A percentile compares a stretch with the other conserved stretches of the same genome.
These are phyloP conservation scores for Fonsecaea pedrosoi DNA, from an alignment of 2,329 filamentous ascomycete genomes.

Conservation along the genomic window DNA sequence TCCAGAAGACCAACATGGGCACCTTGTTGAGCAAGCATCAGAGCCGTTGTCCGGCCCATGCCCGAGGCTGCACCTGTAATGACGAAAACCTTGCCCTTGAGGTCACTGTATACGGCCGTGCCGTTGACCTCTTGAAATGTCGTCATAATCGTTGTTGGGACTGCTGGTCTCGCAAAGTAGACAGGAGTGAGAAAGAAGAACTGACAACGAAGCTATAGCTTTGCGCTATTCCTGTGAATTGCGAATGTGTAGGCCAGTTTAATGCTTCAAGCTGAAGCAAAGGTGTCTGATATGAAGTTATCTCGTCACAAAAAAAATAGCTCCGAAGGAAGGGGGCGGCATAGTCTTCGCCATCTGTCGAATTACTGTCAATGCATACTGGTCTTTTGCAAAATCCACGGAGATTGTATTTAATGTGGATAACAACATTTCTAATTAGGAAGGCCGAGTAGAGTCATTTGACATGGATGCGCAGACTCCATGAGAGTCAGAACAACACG, in stretches of 20 bases:
- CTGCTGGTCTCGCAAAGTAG: neutral
- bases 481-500: neutral
- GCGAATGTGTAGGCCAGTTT: neutral
- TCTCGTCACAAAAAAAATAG: slow-evolving; percentile 4
- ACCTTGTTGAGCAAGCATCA: slow-evolving; percentile 14
- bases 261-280: neutral
- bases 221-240: neutral
- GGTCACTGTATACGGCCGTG: slow-evolving; percentile 7
- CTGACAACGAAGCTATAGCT: neutral
- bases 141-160: neutral
- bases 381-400: slow-evolving; percentile 1
- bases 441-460: neutral
- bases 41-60: slow-evolving; percentile 8
- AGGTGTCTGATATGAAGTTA: neutral
- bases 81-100: slow-evolving; percentile 13
- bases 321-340: neutral
- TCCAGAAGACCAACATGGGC: slow-evolving; percentile 13
- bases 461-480: neutral
- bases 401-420: neutral
- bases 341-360: neutral
- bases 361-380: neutral
- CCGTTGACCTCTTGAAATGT: slow-evolving; percentile 5
- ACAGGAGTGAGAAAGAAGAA: neutral
- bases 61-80: neutral
- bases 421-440: neutral